Evolutionary conservation across 805 yeast species (phyloP).

Genomic region (Candida germanica): DNA sequence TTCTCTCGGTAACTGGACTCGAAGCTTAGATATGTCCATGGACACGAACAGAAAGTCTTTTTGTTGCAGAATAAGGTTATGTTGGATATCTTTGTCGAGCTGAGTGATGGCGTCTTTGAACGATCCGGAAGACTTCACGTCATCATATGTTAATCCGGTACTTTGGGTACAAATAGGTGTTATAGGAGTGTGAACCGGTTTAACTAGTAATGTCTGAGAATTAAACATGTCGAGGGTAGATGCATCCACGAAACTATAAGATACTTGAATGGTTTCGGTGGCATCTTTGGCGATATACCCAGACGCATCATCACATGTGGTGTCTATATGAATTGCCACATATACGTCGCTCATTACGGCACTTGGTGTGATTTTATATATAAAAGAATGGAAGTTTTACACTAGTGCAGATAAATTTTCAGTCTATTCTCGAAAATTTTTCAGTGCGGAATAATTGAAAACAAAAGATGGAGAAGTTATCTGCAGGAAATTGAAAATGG

Average conservation of each 20-base stretch:
- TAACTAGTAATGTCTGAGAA: slow-evolving; percentile 48
- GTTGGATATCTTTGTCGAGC: slow-evolving; percentile 51
- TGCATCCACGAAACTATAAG: slow-evolving; percentile 65
- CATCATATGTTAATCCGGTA: slow-evolving; percentile 59
- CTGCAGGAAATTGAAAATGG: too few species aligned
- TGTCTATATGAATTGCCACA: slow-evolving; percentile 58
- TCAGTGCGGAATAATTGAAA: neutral
- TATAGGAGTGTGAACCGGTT: slow-evolving; percentile 65
- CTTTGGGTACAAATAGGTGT: slow-evolving; percentile 53
- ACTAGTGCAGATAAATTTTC: too few species aligned
- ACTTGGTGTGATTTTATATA: neutral
- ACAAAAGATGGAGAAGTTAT: too few species aligned
- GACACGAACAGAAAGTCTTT: slow-evolving; percentile 65
- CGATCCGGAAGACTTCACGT: slow-evolving; percentile 52
- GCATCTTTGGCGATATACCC: slow-evolving; percentile 61
- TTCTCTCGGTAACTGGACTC: slow-evolving; percentile 77
- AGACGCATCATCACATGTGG: slow-evolving; percentile 62
- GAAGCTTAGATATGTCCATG: slow-evolving; percentile 63
- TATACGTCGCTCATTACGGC: slow-evolving; percentile 49
- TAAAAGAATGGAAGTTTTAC: slow-evolving; percentile 1
- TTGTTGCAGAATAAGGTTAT: slow-evolving; percentile 37
- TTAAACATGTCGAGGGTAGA: slow-evolving; percentile 41
- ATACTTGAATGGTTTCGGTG: slow-evolving; percentile 62
- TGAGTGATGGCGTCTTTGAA: slow-evolving; percentile 60
- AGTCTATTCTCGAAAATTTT: slow-evolving; percentile 1